phyloP scores from a whole-genome alignment of 2,329 filamentous ascomycete species.

The Seiridium cupressi region DNA sequence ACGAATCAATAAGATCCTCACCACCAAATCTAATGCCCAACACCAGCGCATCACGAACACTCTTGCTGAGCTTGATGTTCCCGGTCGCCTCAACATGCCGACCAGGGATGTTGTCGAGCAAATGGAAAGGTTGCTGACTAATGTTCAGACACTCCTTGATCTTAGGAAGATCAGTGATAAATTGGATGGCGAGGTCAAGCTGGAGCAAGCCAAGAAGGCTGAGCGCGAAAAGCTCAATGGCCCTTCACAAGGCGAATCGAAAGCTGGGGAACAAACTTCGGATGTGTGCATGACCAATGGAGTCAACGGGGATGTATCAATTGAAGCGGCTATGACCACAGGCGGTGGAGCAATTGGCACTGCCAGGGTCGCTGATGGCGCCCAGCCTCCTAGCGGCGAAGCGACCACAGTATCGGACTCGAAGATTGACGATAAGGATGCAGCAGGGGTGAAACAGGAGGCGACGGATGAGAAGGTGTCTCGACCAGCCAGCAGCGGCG shows the following conservation, averaged over 20 bases:
- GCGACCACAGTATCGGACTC: neutral
- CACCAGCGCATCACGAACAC: slow-evolving; percentile 73
- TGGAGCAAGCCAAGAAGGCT: slow-evolving; percentile 55
- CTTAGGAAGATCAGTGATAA: slow-evolving; percentile 74
- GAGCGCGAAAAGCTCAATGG: slow-evolving; percentile 44
- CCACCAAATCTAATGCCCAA: slow-evolving; percentile 73
- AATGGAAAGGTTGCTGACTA: slow-evolving; percentile 69
- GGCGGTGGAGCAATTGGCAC: neutral
- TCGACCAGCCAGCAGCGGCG: slow-evolving; percentile 37
- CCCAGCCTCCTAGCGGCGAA: neutral
- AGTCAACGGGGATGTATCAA: neutral
- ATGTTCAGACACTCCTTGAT: slow-evolving; percentile 69
- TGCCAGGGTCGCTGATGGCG: neutral
- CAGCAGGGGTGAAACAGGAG: slow-evolving; percentile 21
- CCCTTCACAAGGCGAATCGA: slow-evolving; percentile 10
- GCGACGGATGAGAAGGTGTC: slow-evolving; percentile 9
- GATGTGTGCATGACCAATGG: slow-evolving; percentile 8
- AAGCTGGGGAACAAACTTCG: neutral
- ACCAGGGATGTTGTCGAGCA: slow-evolving; percentile 68
- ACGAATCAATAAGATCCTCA: slow-evolving; percentile 74
- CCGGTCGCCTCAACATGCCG: slow-evolving; percentile 69
- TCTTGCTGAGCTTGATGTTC: slow-evolving; percentile 70
- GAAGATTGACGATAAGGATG: neutral
- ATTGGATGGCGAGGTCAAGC: slow-evolving; percentile 67
- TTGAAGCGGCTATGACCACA: neutral